Evolutionary conservation across 1,284 basidiomycete species (phyloP).

Genomic region (Apiotrichum veenhuisii): DNA sequence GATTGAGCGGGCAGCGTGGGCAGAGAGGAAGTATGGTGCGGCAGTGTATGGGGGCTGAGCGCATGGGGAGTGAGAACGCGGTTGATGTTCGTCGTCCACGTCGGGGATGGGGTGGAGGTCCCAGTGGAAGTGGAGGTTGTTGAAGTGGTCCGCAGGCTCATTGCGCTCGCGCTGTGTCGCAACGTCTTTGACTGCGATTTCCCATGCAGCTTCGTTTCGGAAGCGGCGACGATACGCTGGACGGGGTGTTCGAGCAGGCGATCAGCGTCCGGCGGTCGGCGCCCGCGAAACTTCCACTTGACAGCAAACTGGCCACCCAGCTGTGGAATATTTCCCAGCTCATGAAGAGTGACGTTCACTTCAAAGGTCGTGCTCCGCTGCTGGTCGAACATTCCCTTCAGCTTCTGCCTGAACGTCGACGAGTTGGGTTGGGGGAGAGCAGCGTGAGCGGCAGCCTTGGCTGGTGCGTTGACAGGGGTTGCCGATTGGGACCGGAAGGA

Average conservation of each 20-base stretch:
- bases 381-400: conserved; percentile 34
- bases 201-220: neutral
- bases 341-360: conserved; percentile 35
- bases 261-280: conserved; percentile 23
- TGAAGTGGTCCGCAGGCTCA: neutral
- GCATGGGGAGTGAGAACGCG: neutral
- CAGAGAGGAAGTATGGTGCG: neutral
- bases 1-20: neutral
- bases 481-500: neutral
- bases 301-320: conserved; percentile 38
- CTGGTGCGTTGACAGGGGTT: neutral
- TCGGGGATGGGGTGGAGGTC: neutral
- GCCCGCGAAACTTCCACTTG: conserved; percentile 41
- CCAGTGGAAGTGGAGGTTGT: neutral
- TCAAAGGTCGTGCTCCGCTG: conserved; percentile 31
- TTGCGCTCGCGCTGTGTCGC: neutral
- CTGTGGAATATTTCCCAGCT: conserved; percentile 43
- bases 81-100: neutral
- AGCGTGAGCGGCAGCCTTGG: neutral
- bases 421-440: neutral
- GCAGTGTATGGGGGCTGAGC: neutral
- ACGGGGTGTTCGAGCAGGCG: conserved; percentile 7
- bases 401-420: conserved; percentile 9
- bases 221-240: neutral
- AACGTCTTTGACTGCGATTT: neutral